A percentile compares a stretch with the other conserved stretches of the same genome.
phyloP scores from a whole-genome alignment of 2,329 filamentous ascomycete genomes.

The Parastagonospora avenae region DNA sequence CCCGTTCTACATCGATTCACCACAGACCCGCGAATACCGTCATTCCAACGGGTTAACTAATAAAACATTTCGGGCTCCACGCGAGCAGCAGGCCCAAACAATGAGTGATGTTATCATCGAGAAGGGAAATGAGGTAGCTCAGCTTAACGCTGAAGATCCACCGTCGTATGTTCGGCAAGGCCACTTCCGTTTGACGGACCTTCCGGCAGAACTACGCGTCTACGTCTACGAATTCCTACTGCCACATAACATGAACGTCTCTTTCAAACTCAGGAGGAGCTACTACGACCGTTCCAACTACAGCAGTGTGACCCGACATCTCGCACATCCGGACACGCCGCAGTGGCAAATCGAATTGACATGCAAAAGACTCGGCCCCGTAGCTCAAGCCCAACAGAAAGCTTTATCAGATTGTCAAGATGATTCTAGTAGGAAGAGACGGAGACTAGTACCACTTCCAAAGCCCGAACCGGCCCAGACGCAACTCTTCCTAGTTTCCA shows the following conservation, averaged over 20 bases:
- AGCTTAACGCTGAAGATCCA: background rate
- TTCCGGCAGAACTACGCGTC: conserved; percentile 23
- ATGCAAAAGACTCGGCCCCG: background rate
- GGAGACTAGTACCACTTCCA: background rate
- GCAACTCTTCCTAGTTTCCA: conserved; percentile 22
- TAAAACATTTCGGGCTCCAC: background rate
- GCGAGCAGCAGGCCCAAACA: background rate
- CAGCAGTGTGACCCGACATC: too few species aligned
- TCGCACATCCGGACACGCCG: too few species aligned
- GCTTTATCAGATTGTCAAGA: background rate
- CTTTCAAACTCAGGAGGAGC: background rate
- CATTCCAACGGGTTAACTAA: background rate
- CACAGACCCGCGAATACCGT: background rate
- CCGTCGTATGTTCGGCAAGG: background rate
- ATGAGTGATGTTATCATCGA: background rate
- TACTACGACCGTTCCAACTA: too few species aligned
- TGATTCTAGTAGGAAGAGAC: too few species aligned
- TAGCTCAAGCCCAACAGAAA: background rate
- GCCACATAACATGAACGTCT: conserved; percentile 9
- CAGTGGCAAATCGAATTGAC: too few species aligned
- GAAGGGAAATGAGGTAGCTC: background rate
- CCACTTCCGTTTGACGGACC: conserved; percentile 17
- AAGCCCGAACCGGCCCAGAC: background rate
- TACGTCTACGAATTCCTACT: conserved; percentile 16
- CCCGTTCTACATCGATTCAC: too few species aligned